These are phyloP conservation scores for Coemansia sp. DNA, from an alignment of 192 early-diverging fungal genomes.

Conservation along the genomic window DNA sequence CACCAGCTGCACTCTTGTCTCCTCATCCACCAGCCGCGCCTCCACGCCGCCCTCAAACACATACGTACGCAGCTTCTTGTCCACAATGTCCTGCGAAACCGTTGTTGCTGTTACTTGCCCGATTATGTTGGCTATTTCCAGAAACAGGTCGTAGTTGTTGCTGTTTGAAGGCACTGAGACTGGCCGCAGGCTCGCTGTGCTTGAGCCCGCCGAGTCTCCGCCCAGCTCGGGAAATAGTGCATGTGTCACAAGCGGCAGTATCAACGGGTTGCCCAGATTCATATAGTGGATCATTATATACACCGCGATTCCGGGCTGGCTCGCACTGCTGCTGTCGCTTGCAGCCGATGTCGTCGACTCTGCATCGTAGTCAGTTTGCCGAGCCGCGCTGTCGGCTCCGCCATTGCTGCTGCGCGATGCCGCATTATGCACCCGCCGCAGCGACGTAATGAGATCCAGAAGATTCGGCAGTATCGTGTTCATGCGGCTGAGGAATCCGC, in stretches of 20 bases:
- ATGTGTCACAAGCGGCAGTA: slow-evolving; percentile 38
- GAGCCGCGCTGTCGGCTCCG: background rate
- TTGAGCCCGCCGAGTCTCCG: background rate
- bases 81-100: slow-evolving; percentile 39
- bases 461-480: slow-evolving; percentile 9
- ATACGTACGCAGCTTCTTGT: slow-evolving; percentile 34
- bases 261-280: slow-evolving; percentile 35
- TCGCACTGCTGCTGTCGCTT: slow-evolving; percentile 4
- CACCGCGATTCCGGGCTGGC: slow-evolving; percentile 30
- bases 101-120: slow-evolving; percentile 33
- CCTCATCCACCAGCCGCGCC: slow-evolving; percentile 14
- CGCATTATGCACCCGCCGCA: slow-evolving; percentile 10
- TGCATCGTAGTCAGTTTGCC: background rate
- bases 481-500: slow-evolving; percentile 9
- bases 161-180: background rate
- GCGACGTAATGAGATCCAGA: slow-evolving; percentile 4
- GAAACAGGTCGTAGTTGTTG: slow-evolving; percentile 46
- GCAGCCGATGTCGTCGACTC: background rate
- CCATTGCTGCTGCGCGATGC: slow-evolving; percentile 3
- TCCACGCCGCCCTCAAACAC: slow-evolving; percentile 3
- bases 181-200: background rate
- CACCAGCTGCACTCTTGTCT: slow-evolving; percentile 19
- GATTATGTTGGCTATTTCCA: slow-evolving; percentile 47
- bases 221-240: slow-evolving; percentile 41
- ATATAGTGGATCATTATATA: slow-evolving; percentile 45